Conservation (phyloP, 805 yeast species). For the Hanseniaspora vineae region DNA sequence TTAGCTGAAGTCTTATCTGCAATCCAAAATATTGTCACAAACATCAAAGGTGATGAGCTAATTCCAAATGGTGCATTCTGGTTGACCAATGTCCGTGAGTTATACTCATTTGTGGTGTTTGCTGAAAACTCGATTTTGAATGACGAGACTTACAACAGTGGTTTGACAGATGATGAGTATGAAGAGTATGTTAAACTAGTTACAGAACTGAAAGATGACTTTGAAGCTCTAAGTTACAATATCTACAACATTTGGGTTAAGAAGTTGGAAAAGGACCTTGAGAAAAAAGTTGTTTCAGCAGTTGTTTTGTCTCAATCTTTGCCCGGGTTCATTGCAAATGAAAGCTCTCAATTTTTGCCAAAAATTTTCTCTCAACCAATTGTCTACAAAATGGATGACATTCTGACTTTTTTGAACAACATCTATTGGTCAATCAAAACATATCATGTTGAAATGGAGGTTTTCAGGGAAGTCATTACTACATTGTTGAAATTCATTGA, state of each 20-base stretch:
- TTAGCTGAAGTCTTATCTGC: constrained; percentile 79
- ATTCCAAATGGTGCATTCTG: constrained; percentile 93
- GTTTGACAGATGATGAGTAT: constrained; percentile 82
- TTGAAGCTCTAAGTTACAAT: constrained; percentile 84
- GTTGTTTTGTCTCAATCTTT: constrained; percentile 88
- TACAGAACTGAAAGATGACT: constrained; percentile 85
- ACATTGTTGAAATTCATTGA: constrained; percentile 81
- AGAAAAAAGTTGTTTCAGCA: constrained; percentile 88
- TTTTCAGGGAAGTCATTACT: constrained; percentile 68
- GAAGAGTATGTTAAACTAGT: constrained; percentile 81
- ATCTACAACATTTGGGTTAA: constrained; percentile 96
- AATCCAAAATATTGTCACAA: constrained; percentile 71
- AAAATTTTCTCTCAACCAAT: constrained; percentile 58
- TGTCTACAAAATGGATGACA: constrained; percentile 87
- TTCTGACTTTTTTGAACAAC: constrained; percentile 75
- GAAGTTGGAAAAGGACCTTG: constrained; percentile 80
- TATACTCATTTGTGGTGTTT: constrained; percentile 85
- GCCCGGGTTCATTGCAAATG: constrained; percentile 91
- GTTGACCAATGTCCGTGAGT: constrained; percentile 92
- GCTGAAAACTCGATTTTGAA: constrained; percentile 88
- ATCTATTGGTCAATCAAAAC: constrained; percentile 90
- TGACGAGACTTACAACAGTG: constrained; percentile 64
- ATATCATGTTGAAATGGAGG: constrained; percentile 75
- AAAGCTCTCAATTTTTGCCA: constrained; percentile 62
- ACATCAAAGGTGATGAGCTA: constrained; percentile 74